These are phyloP conservation scores for Thalia dealbata DNA, from an alignment of 176 grass and related monocot species.

Conservation along the genomic window DNA sequence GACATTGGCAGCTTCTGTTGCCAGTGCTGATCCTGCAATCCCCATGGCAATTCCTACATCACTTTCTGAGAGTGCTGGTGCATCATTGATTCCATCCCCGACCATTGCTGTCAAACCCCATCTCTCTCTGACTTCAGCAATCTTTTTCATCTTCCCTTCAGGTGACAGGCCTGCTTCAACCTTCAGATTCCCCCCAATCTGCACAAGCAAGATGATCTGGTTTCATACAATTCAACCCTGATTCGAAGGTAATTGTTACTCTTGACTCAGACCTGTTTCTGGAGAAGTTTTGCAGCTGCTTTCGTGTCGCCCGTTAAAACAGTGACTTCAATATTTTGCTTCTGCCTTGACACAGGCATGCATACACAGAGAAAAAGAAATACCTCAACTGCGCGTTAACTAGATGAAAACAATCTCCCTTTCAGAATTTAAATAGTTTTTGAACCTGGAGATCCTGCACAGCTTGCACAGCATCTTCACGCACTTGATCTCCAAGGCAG, in stretches of 20 bases:
- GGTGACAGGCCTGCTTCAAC: slow-evolving; percentile 7
- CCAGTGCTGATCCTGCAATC: slow-evolving; percentile 2
- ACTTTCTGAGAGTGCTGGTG: background rate
- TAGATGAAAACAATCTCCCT: background rate
- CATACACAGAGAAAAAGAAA: background rate
- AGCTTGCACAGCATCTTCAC: slow-evolving; percentile 6
- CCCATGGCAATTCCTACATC: slow-evolving; percentile 10
- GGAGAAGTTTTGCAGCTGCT: background rate
- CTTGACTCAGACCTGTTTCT: slow-evolving; percentile 6
- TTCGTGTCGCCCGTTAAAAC: slow-evolving; percentile 9
- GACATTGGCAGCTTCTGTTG: slow-evolving; percentile 1
- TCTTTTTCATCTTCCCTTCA: slow-evolving; percentile 13
- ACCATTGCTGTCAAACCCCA: slow-evolving; percentile 14
- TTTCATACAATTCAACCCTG: background rate
- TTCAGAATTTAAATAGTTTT: background rate
- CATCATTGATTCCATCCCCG: slow-evolving; percentile 13
- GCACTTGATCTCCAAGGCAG: slow-evolving; percentile 5
- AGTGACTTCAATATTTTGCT: slow-evolving; percentile 2
- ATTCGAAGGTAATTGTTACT: background rate
- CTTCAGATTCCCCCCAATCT: background rate
- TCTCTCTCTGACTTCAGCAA: slow-evolving; percentile 3
- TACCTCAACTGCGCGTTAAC: background rate
- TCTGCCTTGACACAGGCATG: background rate
- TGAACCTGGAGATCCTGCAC: slow-evolving; percentile 1
- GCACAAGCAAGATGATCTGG: background rate